Evolutionary conservation across 2,329 filamentous ascomycete genomes (phyloP).

Genomic region (Colletotrichum sidae): DNA sequence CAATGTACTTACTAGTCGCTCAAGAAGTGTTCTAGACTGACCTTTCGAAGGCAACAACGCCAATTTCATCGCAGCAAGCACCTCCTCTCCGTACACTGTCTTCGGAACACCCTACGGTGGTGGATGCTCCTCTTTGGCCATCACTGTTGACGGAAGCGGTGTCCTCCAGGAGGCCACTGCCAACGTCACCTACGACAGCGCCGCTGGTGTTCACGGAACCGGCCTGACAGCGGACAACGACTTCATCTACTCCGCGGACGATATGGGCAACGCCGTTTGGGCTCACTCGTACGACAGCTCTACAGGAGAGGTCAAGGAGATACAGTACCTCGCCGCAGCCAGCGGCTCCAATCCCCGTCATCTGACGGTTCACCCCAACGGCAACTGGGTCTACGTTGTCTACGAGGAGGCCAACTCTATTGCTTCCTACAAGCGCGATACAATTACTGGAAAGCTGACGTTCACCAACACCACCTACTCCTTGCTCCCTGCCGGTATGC

Average conservation of each 20-base stretch:
- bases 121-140: constrained; percentile 39
- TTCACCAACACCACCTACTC: constrained; percentile 35
- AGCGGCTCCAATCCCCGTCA: constrained; percentile 43
- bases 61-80: constrained; percentile 39
- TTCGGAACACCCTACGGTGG: constrained; percentile 40
- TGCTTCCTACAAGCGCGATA: constrained; percentile 42
- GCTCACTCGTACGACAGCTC: constrained; percentile 41
- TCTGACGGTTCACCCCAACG: constrained; percentile 43
- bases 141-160: constrained; percentile 40
- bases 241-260: constrained; percentile 47
- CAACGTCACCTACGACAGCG: constrained; percentile 39
- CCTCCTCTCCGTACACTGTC: constrained; percentile 39
- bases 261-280: constrained; percentile 47
- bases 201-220: constrained; percentile 43
- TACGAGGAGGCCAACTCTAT: constrained; percentile 42
- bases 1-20: too few relatives aligned
- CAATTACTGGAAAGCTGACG: constrained; percentile 14
- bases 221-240: constrained; percentile 38
- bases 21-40: not conserved
- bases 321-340: constrained; percentile 38
- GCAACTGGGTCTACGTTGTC: constrained; percentile 44
- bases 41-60: constrained; percentile 19
- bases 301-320: constrained; percentile 37
- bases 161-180: constrained; percentile 33
- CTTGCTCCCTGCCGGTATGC: constrained; percentile 32